Base-by-base conservation (phyloP, 768 basidiomycete genomes). In the Wakefieldia striispora region DNA sequence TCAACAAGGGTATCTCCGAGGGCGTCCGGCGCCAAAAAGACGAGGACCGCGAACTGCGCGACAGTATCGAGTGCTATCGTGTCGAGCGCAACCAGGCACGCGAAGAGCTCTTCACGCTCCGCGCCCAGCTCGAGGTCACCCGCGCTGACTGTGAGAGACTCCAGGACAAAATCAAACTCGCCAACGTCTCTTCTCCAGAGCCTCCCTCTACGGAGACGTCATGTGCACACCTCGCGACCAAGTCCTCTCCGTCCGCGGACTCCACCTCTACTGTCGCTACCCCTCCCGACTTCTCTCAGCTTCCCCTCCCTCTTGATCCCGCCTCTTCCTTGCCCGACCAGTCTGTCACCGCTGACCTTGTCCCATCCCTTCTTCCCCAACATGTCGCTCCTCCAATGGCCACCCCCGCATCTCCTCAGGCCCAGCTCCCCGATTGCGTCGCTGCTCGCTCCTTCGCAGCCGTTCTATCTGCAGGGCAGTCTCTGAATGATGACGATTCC, bases 11-110 rank as follows among this genome's bases (percentile, higher is more conserved):
- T 14, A 12, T 75, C 40, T 51, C 58, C 23, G 74, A 75, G 49
- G 74, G 74, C 44, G 55, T 68, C 8, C 70, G 73, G 19, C 72
- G 67, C 37, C 73, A 75, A 39, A 70, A 70, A 50, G 66, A 67
- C 40, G 71, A 75, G 38, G 67, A 72, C 34, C 62, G 67, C 31
- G 66, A 65, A 26, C 61, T 69, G 11, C 54, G 65, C 27, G 67
- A 73, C 43, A 63, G 63, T 14, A 37, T 58, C 11, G 74, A 75
- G 42, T 65, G 55, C 35, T 64, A 61, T 47, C 69, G 64, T 39
- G 50, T 59, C 41, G 71, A 74, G 62, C 67, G 70, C 46, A 67
- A 65, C 43, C 70, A 70, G 33, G 63, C 67, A 7, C 63, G 65
- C 51, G 70, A 72, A 7, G 66, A 65, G 35, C 60, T 60, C 27